These are phyloP conservation scores for Porphyrellus sp. DNA, from an alignment of 1,284 basidiomycete species.

Conservation along the genomic window DNA sequence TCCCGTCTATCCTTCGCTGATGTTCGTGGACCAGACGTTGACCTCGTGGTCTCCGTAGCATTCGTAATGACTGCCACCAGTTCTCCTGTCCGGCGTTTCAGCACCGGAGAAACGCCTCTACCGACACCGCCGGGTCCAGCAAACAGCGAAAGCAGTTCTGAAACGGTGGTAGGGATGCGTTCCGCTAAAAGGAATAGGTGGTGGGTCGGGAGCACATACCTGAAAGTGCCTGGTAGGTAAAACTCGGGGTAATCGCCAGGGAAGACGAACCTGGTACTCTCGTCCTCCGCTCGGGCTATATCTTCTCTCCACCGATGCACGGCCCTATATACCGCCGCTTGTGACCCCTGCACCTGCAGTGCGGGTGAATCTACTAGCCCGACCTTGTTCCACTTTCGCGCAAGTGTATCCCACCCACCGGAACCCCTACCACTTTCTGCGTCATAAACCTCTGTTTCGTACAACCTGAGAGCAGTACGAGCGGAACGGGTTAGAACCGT, in stretches of 20 bases:
- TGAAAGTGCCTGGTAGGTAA: conserved; percentile 29
- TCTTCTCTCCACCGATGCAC: conserved; percentile 87
- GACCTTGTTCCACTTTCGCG: conserved; percentile 77
- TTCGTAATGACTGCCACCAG: conserved; percentile 58
- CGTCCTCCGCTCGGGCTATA: conserved; percentile 82
- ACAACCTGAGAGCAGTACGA: conserved; percentile 69
- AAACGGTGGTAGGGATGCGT: conserved; percentile 58
- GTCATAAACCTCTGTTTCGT: conserved; percentile 71
- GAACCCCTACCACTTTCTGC: conserved; percentile 58
- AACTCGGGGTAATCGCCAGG: conserved; percentile 6
- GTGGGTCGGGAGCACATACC: conserved; percentile 74
- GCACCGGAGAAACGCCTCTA: conserved; percentile 52
- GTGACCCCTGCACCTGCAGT: conserved; percentile 62
- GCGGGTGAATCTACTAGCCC: conserved; percentile 42
- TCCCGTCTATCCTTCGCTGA: background rate
- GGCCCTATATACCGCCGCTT: conserved; percentile 70
- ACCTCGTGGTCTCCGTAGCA: conserved; percentile 34
- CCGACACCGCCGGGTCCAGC: conserved; percentile 25
- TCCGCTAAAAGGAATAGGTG: conserved; percentile 69
- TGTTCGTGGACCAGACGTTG: background rate
- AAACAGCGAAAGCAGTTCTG: conserved; percentile 54
- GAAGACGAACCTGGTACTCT: conserved; percentile 68
- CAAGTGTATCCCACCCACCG: conserved; percentile 73
- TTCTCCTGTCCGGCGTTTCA: conserved; percentile 59
- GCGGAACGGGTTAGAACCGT: conserved; percentile 67